phyloP scores from a whole-genome alignment of 768 basidiomycete species.

The Boletus rubropictus region DNA sequence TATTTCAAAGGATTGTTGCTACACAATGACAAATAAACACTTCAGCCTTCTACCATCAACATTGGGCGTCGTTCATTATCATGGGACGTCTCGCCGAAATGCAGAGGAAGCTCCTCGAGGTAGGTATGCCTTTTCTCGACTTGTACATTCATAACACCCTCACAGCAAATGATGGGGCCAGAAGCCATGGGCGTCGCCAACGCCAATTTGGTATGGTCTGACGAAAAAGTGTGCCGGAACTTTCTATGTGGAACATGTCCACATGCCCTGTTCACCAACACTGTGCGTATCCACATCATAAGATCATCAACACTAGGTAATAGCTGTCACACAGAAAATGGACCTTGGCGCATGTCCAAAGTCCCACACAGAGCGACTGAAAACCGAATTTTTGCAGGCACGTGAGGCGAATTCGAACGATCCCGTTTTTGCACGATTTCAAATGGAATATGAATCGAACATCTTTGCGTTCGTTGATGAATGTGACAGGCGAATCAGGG shows the following conservation, averaged over 20 bases:
- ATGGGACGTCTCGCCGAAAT: conserved; percentile 97
- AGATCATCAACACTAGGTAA: background rate
- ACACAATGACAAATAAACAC: conserved; percentile 27
- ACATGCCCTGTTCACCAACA: conserved; percentile 95
- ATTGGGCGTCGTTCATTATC: conserved; percentile 1
- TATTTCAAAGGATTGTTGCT: conserved; percentile 21
- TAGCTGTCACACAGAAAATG: conserved; percentile 68
- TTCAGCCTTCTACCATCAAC: conserved; percentile 11
- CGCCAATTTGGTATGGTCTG: conserved; percentile 87
- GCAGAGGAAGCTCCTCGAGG: conserved; percentile 88
- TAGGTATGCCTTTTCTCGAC: conserved; percentile 44
- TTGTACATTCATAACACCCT: conserved; percentile 2
- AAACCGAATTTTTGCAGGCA: conserved; percentile 81
- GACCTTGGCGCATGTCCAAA: conserved; percentile 97
- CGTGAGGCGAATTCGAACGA: conserved; percentile 70
- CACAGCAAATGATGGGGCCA: conserved; percentile 99
- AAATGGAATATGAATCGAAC: conserved; percentile 93
- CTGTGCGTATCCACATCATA: conserved; percentile 49
- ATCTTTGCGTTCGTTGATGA: conserved; percentile 97
- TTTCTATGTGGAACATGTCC: conserved; percentile 99
- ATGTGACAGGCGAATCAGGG: conserved; percentile 92
- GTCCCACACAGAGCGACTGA: conserved; percentile 90
- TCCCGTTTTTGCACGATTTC: conserved; percentile 80
- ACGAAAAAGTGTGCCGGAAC: conserved; percentile 98
- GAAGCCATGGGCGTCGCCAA: conserved; percentile 97